A percentile compares a stretch with the other conserved stretches of the same genome.
These are phyloP conservation scores for Picochlorum costavermella DNA, from an alignment of 139 green algal species.

Conservation along the genomic window DNA sequence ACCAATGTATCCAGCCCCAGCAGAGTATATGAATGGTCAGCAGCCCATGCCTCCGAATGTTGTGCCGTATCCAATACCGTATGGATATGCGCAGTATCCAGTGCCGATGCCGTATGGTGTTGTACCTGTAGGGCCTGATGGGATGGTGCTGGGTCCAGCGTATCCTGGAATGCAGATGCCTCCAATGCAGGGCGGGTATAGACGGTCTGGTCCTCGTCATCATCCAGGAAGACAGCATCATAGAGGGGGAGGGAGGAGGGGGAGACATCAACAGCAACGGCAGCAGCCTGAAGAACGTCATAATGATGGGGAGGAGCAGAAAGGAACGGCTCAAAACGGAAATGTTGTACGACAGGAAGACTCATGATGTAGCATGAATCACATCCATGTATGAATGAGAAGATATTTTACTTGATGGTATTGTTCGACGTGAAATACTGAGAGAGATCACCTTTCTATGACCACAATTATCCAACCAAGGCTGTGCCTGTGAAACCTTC, in stretches of 20 bases:
- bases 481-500: constrained; percentile 32
- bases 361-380: background rate
- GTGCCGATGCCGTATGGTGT: too few relatives aligned
- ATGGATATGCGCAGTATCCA: too few relatives aligned
- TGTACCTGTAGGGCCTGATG: too few relatives aligned
- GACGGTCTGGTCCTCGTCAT: background rate
- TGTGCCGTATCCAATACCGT: too few relatives aligned
- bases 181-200: background rate
- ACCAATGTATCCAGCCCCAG: too few relatives aligned
- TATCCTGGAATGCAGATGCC: constrained; percentile 3
- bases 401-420: background rate
- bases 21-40: too few relatives aligned
- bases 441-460: background rate
- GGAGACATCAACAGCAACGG: background rate
- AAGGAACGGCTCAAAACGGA: background rate
- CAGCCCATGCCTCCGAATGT: too few relatives aligned
- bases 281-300: background rate
- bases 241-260: background rate
- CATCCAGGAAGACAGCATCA: background rate
- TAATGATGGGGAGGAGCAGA: background rate
- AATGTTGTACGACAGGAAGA: background rate
- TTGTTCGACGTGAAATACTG: background rate
- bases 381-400: background rate
- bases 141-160: too few relatives aligned
- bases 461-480: constrained; percentile 10